Evolutionary conservation across 2,329 filamentous ascomycete genomes (phyloP), one percentile per base, ranked within the genome.

Genomic region (Fusarium liriodendri): DNA sequence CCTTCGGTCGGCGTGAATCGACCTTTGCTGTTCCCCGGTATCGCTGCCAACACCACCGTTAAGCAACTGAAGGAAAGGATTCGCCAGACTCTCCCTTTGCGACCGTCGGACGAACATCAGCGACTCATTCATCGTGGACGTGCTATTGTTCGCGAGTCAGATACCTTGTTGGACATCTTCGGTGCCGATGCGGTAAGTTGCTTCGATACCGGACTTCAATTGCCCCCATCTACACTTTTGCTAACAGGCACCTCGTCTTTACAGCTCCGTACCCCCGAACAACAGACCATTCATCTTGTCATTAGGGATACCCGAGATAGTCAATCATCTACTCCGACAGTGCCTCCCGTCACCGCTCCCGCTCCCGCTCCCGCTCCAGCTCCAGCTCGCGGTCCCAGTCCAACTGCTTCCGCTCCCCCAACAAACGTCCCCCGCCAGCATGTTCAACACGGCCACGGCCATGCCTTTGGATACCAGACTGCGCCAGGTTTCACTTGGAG

Each of bases 111-210:
- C 69, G 85, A 89, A 37, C 84, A 87, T 37, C 89, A 92, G 78
- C 85, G 90, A 47, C 81, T 92, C 67, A 92, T 92, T 40, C 87
- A 92, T 76, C 85, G 88, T 47, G 90, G 90, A 1, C 87, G 89
- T 38, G 84, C 90, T 55, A 81, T 92, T 57, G 79, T 84, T 33
- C 86, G 86, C 59, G 89, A 91, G 40, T 81, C 82, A 13, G 88
- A 90, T 66, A 90, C 87, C 18, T 83, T 92, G 81, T 77, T 85
- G 27, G 86, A 89, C 40, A 81, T 92, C 4, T 89, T 92, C 77
- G 89, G 90, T 4, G 82, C 85, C 65, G 87, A 89, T 69, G 81
- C 84, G 62, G 89, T 90, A 83, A 10, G 64, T 54, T 37, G 22
- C 14, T 32, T 37, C 27, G 58, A 55, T 40, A 62, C 60, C 50